Conservation (phyloP, 1,139 yeast species). For the Yamadazyma pseudoaaseri region DNA sequence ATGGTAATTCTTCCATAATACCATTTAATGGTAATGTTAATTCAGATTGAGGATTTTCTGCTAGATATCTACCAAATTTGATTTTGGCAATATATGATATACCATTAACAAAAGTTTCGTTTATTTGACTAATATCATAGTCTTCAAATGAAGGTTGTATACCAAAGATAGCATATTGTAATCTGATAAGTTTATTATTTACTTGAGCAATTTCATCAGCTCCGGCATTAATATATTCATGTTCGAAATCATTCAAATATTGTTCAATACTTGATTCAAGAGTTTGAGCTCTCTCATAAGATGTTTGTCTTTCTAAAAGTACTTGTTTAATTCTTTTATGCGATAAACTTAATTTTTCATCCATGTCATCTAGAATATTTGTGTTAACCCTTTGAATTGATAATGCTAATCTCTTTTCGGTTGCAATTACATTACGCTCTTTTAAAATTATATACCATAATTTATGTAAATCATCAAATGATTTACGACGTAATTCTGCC, state of each 20-base stretch:
- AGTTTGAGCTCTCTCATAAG: conserved; percentile 60
- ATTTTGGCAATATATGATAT: conserved; percentile 64
- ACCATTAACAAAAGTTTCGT: conserved; percentile 60
- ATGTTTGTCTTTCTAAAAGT: conserved; percentile 78
- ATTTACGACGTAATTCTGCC: conserved; percentile 85
- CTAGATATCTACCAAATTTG: conserved; percentile 45
- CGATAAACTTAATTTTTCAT: conserved; percentile 34
- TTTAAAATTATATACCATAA: conserved; percentile 86
- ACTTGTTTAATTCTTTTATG: conserved; percentile 76
- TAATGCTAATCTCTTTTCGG: conserved; percentile 61
- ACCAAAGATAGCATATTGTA: conserved; percentile 81
- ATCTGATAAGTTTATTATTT: conserved; percentile 70
- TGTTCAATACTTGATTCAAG: conserved; percentile 42
- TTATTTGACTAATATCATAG: conserved; percentile 44
- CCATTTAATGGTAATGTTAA: conserved; percentile 37
- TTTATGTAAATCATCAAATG: conserved; percentile 87
- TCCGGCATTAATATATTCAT: conserved; percentile 57
- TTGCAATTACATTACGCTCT: conserved; percentile 75
- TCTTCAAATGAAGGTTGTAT: conserved; percentile 54
- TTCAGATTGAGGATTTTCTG: conserved; percentile 19
- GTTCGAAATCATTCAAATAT: conserved; percentile 57
- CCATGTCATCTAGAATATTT: conserved; percentile 29
- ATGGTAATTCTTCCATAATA: conserved; percentile 43
- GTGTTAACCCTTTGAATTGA: conserved; percentile 27
- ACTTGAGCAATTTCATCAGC: conserved; percentile 56